Evolutionary conservation across 768 basidiomycete genomes (phyloP).

Genomic region (Podaxis sp.): DNA sequence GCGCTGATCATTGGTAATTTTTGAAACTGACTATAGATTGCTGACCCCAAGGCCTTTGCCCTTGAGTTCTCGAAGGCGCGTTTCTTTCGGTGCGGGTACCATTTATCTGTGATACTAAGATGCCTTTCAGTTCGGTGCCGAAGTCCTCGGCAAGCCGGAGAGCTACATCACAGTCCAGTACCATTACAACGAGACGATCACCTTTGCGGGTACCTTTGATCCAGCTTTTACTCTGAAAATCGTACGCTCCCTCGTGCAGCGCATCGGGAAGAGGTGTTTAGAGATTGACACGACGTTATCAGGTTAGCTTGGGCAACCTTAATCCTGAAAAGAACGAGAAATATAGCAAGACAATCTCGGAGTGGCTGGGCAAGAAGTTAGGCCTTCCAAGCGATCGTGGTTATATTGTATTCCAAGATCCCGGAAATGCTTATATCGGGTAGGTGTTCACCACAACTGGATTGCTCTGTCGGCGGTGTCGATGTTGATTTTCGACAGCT

Average conservation of each 20-base stretch:
- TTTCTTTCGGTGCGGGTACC: background rate
- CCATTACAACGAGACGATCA: constrained; percentile 53
- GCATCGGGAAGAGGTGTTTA: background rate
- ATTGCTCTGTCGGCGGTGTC: background rate
- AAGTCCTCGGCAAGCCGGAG: constrained; percentile 52
- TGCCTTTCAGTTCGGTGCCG: constrained; percentile 42
- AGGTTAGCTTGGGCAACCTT: constrained; percentile 59
- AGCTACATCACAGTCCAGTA: constrained; percentile 49
- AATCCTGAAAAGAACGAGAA: constrained; percentile 39
- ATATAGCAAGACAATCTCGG: constrained; percentile 53
- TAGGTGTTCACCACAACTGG: constrained; percentile 21
- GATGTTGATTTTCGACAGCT: constrained; percentile 19
- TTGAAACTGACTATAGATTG: constrained; percentile 19
- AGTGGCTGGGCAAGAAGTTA: constrained; percentile 51
- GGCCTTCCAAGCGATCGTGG: constrained; percentile 47
- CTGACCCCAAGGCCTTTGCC: constrained; percentile 36
- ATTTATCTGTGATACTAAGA: background rate
- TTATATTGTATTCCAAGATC: constrained; percentile 56
- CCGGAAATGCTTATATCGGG: constrained; percentile 46
- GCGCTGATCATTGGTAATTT: background rate
- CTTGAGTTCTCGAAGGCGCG: constrained; percentile 56
- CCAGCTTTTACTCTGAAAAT: constrained; percentile 58
- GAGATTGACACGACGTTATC: background rate
- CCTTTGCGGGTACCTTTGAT: constrained; percentile 59
- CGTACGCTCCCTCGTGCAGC: constrained; percentile 32